Evolutionary conservation across 1,284 basidiomycete species (phyloP).

Genomic region (Sphagnurus paluster): DNA sequence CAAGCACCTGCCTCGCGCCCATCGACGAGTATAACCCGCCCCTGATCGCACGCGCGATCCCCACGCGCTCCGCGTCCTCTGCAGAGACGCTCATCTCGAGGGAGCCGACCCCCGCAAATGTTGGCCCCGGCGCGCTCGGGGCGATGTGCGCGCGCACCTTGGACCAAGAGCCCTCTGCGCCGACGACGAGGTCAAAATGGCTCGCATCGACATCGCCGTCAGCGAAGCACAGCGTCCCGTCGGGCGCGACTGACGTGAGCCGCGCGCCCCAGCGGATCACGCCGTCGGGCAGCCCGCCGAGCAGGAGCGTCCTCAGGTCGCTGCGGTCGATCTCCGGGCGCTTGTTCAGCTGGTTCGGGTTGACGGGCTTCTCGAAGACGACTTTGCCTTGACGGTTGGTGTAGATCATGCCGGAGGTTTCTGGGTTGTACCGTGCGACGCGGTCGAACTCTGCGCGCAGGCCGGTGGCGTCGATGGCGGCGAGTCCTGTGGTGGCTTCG

Average conservation of each 20-base stretch:
- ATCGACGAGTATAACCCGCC: slow-evolving; percentile 28
- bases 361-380: slow-evolving; percentile 14
- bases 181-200: slow-evolving; percentile 37
- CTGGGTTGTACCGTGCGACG: slow-evolving; percentile 21
- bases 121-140: slow-evolving; percentile 27
- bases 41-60: slow-evolving; percentile 28
- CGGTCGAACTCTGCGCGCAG: slow-evolving; percentile 28
- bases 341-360: slow-evolving; percentile 10
- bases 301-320: slow-evolving; percentile 19
- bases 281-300: slow-evolving; percentile 17
- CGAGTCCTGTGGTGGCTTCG: slow-evolving; percentile 34
- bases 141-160: slow-evolving; percentile 37
- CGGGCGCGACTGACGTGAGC: slow-evolving; percentile 6
- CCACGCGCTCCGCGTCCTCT: slow-evolving; percentile 20
- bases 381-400: slow-evolving; percentile 24
- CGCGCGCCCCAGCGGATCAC: slow-evolving; percentile 23
- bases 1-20: slow-evolving; percentile 24
- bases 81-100: slow-evolving; percentile 25
- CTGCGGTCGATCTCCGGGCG: slow-evolving; percentile 32
- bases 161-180: slow-evolving; percentile 49
- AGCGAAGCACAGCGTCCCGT: slow-evolving; percentile 17
- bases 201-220: slow-evolving; percentile 11
- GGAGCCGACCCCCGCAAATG: slow-evolving; percentile 35
- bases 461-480: slow-evolving; percentile 29
- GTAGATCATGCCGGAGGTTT: slow-evolving; percentile 26